These are phyloP conservation scores for Lasiosphaeris hirsuta DNA, from an alignment of 495 filamentous ascomycete species.

Conservation along the genomic window DNA sequence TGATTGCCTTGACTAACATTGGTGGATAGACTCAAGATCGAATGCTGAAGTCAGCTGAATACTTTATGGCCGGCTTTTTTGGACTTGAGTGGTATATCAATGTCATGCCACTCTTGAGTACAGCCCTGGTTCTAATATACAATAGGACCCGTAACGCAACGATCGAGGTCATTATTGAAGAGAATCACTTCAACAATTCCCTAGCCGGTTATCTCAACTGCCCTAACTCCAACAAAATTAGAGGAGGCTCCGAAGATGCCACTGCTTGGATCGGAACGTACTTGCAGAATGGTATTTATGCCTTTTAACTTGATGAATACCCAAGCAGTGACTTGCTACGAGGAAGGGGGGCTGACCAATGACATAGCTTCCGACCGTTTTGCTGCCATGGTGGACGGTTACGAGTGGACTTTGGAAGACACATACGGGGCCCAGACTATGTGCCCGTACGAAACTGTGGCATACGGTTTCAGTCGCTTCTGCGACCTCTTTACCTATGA, in stretches of 20 bases:
- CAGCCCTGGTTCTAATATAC: constrained; percentile 43
- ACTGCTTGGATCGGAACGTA: constrained; percentile 56
- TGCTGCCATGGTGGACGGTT: constrained; percentile 41
- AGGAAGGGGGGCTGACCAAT: not conserved
- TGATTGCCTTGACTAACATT: constrained; percentile 32
- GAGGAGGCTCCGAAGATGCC: constrained; percentile 47
- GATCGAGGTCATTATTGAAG: constrained; percentile 65
- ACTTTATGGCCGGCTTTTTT: constrained; percentile 72
- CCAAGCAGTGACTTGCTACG: not conserved
- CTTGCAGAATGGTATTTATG: constrained; percentile 28
- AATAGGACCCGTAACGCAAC: constrained; percentile 47
- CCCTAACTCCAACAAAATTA: constrained; percentile 58
- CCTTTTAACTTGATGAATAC: too few species aligned
- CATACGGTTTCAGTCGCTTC: constrained; percentile 65
- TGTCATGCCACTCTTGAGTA: not conserved
- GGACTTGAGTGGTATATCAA: constrained; percentile 49
- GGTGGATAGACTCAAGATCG: constrained; percentile 54
- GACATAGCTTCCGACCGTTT: constrained; percentile 44
- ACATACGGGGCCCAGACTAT: constrained; percentile 61
- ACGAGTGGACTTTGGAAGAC: constrained; percentile 51
- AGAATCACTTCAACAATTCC: constrained; percentile 64
- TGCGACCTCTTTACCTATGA: constrained; percentile 65
- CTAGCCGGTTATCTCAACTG: constrained; percentile 47
- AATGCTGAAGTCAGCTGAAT: constrained; percentile 69
- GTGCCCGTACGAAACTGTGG: constrained; percentile 72